phyloP scores from a whole-genome alignment of 1,139 yeast genomes.

The Kurtzmaniella natalensis region DNA sequence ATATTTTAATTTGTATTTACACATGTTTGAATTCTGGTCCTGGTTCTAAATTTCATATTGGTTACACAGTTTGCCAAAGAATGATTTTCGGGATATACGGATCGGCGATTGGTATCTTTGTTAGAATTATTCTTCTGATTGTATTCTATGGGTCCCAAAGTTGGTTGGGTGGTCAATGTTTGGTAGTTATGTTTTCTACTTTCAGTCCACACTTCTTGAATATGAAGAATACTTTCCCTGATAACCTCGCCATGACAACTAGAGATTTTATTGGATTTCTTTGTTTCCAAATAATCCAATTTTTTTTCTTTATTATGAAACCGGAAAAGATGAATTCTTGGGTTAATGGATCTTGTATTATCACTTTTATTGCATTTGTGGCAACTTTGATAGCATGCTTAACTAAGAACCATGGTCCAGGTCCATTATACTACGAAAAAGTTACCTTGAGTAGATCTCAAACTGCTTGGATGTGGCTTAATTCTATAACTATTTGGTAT shows the following conservation, averaged over 20 bases:
- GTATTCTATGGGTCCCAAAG: slow-evolving; percentile 19
- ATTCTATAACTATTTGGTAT: slow-evolving; percentile 18
- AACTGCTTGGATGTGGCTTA: slow-evolving; percentile 19
- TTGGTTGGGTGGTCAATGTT: slow-evolving; percentile 16
- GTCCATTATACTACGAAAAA: slow-evolving; percentile 11
- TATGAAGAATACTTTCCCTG: slow-evolving; percentile 14
- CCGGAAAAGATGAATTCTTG: slow-evolving; percentile 16
- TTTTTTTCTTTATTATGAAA: slow-evolving; percentile 13
- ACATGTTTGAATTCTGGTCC: slow-evolving; percentile 18
- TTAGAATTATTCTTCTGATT: slow-evolving; percentile 15
- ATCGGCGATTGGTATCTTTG: slow-evolving; percentile 13
- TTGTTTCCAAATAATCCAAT: slow-evolving; percentile 15
- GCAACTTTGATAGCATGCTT: slow-evolving; percentile 12
- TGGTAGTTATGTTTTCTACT: slow-evolving; percentile 14
- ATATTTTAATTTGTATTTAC: slow-evolving; percentile 14
- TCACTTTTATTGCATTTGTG: slow-evolving; percentile 13
- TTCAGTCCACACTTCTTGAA: slow-evolving; percentile 13
- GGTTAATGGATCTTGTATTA: slow-evolving; percentile 13
- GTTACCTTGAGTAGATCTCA: slow-evolving; percentile 5
- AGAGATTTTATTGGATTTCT: slow-evolving; percentile 18
- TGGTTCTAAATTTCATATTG: slow-evolving; percentile 18
- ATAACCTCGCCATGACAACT: slow-evolving; percentile 13
- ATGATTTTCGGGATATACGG: slow-evolving; percentile 19
- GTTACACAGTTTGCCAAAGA: slow-evolving; percentile 19
- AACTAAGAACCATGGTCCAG: slow-evolving; percentile 14